Percentiles rank a stretch among this genome's conserved stretches.
These are phyloP conservation scores for Melastoma candidum DNA, from an alignment of 441 rosid species.

Conservation along the genomic window DNA sequence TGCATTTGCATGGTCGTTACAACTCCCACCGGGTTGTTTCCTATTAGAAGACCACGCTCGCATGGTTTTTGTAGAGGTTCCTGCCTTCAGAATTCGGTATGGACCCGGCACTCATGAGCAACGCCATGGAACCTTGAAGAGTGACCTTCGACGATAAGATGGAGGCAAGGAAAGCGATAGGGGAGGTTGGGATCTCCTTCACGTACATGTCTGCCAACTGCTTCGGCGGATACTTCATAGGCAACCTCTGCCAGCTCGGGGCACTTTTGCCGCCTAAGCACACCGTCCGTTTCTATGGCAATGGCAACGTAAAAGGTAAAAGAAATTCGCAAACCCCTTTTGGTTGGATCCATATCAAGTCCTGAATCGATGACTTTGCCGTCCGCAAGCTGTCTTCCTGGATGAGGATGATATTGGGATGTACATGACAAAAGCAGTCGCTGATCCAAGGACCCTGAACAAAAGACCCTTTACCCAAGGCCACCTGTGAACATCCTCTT, in stretches of 20 bases:
- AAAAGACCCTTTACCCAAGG: slow-evolving; percentile 41
- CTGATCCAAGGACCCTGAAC: slow-evolving; percentile 19
- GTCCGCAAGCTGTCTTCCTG: slow-evolving; percentile 30
- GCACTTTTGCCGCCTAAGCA: slow-evolving; percentile 47
- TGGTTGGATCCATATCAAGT: background rate
- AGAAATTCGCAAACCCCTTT: background rate
- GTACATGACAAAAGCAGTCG: slow-evolving; percentile 47
- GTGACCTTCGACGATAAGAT: slow-evolving; percentile 69
- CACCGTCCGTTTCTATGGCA: slow-evolving; percentile 37
- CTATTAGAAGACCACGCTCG: background rate
- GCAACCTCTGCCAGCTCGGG: slow-evolving; percentile 45
- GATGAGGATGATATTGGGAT: slow-evolving; percentile 67
- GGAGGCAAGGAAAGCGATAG: slow-evolving; percentile 58
- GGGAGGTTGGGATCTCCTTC: slow-evolving; percentile 56
- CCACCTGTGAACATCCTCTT: slow-evolving; percentile 48
- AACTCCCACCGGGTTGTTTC: background rate
- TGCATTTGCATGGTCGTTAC: too few species aligned
- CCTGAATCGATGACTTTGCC: background rate
- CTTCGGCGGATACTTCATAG: slow-evolving; percentile 65
- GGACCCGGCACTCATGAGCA: slow-evolving; percentile 62
- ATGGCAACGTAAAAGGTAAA: slow-evolving; percentile 60
- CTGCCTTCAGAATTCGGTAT: slow-evolving; percentile 82
- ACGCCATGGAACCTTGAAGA: slow-evolving; percentile 67
- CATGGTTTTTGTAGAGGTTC: slow-evolving; percentile 33
- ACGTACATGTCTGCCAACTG: slow-evolving; percentile 61